A percentile compares a stretch with the other conserved stretches of the same genome.
phyloP scores from a whole-genome alignment of 164 flowering plant genomes.

The Stephania cephalantha region DNA sequence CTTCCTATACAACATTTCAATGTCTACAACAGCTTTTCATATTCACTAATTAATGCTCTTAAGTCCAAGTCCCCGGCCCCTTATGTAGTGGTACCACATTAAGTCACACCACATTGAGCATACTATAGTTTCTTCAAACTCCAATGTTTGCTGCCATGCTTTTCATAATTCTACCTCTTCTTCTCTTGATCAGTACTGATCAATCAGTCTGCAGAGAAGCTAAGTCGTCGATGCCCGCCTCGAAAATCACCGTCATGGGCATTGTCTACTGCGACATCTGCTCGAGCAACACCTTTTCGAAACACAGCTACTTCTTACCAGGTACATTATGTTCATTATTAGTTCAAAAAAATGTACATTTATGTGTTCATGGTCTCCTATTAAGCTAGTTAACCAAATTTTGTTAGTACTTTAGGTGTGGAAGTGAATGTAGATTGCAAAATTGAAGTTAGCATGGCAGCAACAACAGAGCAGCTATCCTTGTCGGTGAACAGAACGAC shows the following conservation, averaged over 20 bases:
- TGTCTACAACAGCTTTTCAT: constrained; percentile 11
- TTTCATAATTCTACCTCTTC: constrained; percentile 15
- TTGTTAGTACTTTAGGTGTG: constrained; percentile 33
- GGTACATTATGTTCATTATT: constrained; percentile 31
- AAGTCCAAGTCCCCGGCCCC: neutral
- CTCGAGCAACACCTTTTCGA: constrained; percentile 77
- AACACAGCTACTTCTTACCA: constrained; percentile 88
- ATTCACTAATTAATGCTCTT: neutral
- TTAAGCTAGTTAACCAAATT: too few species aligned
- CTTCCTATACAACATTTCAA: constrained; percentile 8
- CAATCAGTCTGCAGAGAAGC: constrained; percentile 16
- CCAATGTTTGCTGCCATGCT: constrained; percentile 22
- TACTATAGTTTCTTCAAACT: constrained; percentile 8
- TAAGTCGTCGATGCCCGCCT: constrained; percentile 19
- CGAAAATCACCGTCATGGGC: constrained; percentile 71
- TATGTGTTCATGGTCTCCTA: too few species aligned
- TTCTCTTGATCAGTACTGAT: constrained; percentile 24
- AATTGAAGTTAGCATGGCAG: constrained; percentile 44
- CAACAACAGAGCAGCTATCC: constrained; percentile 32
- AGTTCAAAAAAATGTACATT: too few species aligned
- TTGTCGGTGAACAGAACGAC: constrained; percentile 68
- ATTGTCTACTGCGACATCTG: constrained; percentile 83
- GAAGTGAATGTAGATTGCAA: constrained; percentile 62
- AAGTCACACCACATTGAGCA: neutral
- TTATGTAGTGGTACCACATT: neutral